Base-by-base conservation (phyloP, 495 filamentous ascomycete genomes). In the Hyaloscypha variabilis region DNA sequence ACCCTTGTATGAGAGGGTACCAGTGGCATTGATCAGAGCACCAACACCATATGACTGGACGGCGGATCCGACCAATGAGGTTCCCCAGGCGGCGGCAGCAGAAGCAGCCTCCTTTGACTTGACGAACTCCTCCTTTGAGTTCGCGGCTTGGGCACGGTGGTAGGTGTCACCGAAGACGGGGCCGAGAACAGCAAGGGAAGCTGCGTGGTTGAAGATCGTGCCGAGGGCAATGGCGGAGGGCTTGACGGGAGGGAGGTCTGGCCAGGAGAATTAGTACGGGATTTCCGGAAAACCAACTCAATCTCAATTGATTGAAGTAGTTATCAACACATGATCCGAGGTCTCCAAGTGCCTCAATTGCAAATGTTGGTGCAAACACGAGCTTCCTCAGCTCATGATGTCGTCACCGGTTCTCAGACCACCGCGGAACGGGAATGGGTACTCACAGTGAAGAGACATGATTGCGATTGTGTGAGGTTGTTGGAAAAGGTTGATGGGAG, bases 161-260 rank as follows among this genome's bases (percentile, higher is more conserved):
- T 97, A 98, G 74, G 94, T 94, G 68, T 96, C 89, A 67, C 95
- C 95, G 77, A 99, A 97, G 74, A 98, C 79, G 10, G 95, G 95
- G 36, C 88, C 85, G 31, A 99, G 84, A 68, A 99, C 87, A 67
- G 90, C 90, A 66, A 93, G 81, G 59, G 90, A 91, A 57, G 85
- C 85, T 65, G 85, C 88, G 79, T 99, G 94, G 83, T 90, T 97
- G 87, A 97, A 99, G 77, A 92, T 76, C 49, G 95, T 96, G 77
- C 95, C 95, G 70, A 97, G 86, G 69, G 94, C 95, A 74, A 99
- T 96, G 67, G 95, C 95, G 57, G 94, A 97, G 57, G 95, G 95
- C 88, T 97, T 98, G 72, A 99, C 95, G 51, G 95, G 85, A 70
- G 95, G 95, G 65, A 99, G 87, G 74, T 97, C 92, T 96, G 72